Evolutionary conservation across 179 eudicot species (phyloP), one percentile per base, ranked within the genome.

Genomic region (Silene vulgaris): DNA sequence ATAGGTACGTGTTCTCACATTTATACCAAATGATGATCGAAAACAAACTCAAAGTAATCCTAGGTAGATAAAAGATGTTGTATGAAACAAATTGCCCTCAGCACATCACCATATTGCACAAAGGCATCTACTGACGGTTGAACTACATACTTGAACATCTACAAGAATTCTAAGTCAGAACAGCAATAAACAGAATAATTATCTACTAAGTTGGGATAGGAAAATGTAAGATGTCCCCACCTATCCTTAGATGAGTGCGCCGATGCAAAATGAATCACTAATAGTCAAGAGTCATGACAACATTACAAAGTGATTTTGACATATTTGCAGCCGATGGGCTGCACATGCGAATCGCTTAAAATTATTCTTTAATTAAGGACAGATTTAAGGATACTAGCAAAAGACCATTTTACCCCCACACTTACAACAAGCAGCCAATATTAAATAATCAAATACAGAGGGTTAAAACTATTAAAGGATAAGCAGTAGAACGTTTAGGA

Each of bases 131-230:
- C 23, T 3, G 30, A 29, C 16, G 7, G 68, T 14, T 14, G 8
- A 32, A 40, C 11, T 45, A 45, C 52, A 45, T 45, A 67, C 20
- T 37, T 17, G 2, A 67, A 12, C 43, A 67, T 11, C 70, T 19
- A 16, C 40, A 67, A 67, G 52, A 40, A 40, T 40, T 66, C 50
- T 16, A 48, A 17, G 50, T n/a, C 16, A 67, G 17, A 35, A n/a
- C 71, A 35, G 9, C 23, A 5, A 67, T 17, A 37, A 67, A 48
- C 14, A 16, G 14, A 37, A 35, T n/a, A 28, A 14, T 1, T 35
- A 67, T 67, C 71, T 40, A 67, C 71, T 20, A 67, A 37, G 52
- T 23, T 35, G 71, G 71, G 52, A 35, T 67, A 2, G 6, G 7
- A 67, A 26, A 67, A 37, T 4, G 26, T 17, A 37, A 67, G 28